Evolutionary conservation across 495 filamentous ascomycete genomes (phyloP), one percentile per base, ranked within the genome.

Genomic region (Talaromyces thailandensis): DNA sequence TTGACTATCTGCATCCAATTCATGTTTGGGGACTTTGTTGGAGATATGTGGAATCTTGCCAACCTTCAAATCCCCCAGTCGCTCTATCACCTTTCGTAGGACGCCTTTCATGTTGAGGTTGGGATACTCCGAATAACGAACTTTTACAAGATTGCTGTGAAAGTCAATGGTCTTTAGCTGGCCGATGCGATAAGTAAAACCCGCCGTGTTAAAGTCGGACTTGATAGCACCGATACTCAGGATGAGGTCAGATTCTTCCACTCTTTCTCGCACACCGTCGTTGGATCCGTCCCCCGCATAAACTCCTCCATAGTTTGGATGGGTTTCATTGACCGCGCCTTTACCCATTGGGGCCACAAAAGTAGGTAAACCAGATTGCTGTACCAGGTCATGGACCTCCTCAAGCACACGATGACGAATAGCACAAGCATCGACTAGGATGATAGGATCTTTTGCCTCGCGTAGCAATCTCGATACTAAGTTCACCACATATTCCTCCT

Each of bases 341-440:
- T 96, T 96, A 63, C 93, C 92, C 91, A 96, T 95, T 2, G 93
- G 93, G 0, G 91, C 85, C 21, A 94, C 90, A 71, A 94, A 96
- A 0, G 88, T 88, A 7, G 92, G 93, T 9, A 96, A 73, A 8
- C 84, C 78, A 1, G 91, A 89, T 68, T 85, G 90, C 51, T 88
- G 80, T 37, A 96, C 76, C n/a, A 98, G 76, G 31, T 87, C 84
- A 58, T 88, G 86, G 11, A 91, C 85, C 70, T 96, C 93, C 0
- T 85, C 77, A 6, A 94, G 73, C 12, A 87, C 86, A 12, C 83
- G 79, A 69, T 96, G 91, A 23, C 92, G 87, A 68, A 93, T 86
- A 6, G 92, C 88, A 69, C 92, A 96, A n/a, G 90, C 92, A 71
- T 98, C 93, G 3, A 94, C 89, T 25, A 98, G 75, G 16, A 98